These are phyloP conservation scores for Begonia loranthoides DNA, from an alignment of 306 rosid species.

Conservation along the genomic window DNA sequence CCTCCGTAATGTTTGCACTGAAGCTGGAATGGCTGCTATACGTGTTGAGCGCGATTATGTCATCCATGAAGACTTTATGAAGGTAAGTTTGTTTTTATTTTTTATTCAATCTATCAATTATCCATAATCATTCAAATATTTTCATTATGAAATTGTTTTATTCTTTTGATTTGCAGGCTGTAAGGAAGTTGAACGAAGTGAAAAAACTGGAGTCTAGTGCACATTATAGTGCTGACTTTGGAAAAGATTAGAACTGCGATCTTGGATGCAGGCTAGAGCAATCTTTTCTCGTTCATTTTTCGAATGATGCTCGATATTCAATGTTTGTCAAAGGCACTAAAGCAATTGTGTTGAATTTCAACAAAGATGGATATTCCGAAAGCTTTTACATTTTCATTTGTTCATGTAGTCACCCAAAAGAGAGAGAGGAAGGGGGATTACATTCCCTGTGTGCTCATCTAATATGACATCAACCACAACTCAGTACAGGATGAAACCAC, in stretches of 20 bases:
- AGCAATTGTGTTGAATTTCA: too few relatives aligned
- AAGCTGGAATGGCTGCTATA: conserved; percentile 98
- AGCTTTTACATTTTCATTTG: too few relatives aligned
- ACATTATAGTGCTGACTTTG: conserved; percentile 73
- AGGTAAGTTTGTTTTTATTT: conserved; percentile 22
- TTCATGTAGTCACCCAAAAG: too few relatives aligned
- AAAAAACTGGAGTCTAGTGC: conserved; percentile 82
- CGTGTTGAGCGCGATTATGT: conserved; percentile 97
- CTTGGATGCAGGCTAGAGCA: background rate
- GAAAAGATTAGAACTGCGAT: conserved; percentile 36
- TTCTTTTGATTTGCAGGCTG: conserved; percentile 42
- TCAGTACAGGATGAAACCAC: too few relatives aligned
- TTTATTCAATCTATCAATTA: background rate
- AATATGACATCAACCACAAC: too few relatives aligned
- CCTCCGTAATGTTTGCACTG: conserved; percentile 90
- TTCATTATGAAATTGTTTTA: background rate
- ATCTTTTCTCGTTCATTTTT: background rate
- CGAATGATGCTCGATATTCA: too few relatives aligned
- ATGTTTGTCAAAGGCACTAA: too few relatives aligned
- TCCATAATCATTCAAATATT: background rate
- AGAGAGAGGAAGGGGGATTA: too few relatives aligned
- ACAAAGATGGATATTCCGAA: too few relatives aligned
- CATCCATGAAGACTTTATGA: conserved; percentile 96
- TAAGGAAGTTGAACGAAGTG: conserved; percentile 49
- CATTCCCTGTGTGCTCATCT: too few relatives aligned